phyloP scores from a whole-genome alignment of 2,329 filamentous ascomycete species.

The Fusarium agapanthi region DNA sequence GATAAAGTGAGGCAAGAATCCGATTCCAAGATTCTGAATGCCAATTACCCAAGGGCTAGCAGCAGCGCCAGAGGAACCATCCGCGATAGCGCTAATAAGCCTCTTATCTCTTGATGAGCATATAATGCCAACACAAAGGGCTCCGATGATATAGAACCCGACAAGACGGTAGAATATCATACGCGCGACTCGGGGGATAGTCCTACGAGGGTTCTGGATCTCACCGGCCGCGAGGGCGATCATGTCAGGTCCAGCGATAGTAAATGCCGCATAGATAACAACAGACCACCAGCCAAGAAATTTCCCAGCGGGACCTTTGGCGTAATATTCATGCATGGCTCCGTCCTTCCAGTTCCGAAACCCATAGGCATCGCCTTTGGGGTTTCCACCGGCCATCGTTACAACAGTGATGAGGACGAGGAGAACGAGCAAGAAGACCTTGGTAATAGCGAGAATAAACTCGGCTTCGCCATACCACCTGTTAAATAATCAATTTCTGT shows the following conservation, averaged over 20 bases:
- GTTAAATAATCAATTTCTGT: fast-evolving
- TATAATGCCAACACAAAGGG: constrained; percentile 63
- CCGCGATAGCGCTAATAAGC: constrained; percentile 53
- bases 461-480: background rate
- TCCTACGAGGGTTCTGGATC: constrained; percentile 70
- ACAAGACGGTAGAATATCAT: constrained; percentile 77
- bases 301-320: constrained; percentile 56
- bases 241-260: constrained; percentile 73
- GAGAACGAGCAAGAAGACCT: background rate
- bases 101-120: constrained; percentile 57
- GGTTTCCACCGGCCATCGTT: background rate
- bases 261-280: constrained; percentile 74
- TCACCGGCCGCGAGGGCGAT: constrained; percentile 65
- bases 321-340: background rate
- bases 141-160: constrained; percentile 73
- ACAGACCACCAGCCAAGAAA: constrained; percentile 65
- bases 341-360: background rate
- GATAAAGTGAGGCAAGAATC: constrained; percentile 61
- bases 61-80: constrained; percentile 60
- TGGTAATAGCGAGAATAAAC: background rate
- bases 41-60: constrained; percentile 69
- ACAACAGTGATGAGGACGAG: background rate
- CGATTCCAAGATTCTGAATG: constrained; percentile 59
- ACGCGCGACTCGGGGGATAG: constrained; percentile 75
- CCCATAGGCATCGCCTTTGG: background rate